Conservation (phyloP, 2,329 filamentous ascomycete genomes). For the Blastomyces emzantsi region DNA sequence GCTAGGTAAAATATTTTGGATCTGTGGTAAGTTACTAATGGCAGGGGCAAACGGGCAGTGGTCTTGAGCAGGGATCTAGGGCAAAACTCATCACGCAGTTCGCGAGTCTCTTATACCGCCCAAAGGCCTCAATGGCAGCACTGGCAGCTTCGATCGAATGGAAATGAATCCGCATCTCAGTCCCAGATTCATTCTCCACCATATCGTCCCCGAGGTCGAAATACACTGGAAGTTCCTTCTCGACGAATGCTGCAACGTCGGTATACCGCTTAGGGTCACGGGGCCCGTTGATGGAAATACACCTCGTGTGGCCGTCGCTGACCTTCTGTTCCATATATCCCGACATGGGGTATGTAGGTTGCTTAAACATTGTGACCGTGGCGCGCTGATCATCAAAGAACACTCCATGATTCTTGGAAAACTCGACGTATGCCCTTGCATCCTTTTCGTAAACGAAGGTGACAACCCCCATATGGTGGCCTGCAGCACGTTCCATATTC, state of each 20-base stretch:
- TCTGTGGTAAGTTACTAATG: neutral
- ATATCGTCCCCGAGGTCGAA: slow-evolving; percentile 16
- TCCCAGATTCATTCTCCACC: slow-evolving; percentile 13
- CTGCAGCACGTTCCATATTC: slow-evolving; percentile 23
- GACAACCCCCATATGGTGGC: slow-evolving; percentile 25
- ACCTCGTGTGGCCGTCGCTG: slow-evolving; percentile 22
- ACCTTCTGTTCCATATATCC: slow-evolving; percentile 19
- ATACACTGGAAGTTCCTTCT: slow-evolving; percentile 11
- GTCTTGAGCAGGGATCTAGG: slow-evolving; percentile 15
- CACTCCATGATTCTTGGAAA: slow-evolving; percentile 17
- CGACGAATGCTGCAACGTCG: slow-evolving; percentile 11
- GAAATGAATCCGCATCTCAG: slow-evolving; percentile 15
- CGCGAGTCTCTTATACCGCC: slow-evolving; percentile 4
- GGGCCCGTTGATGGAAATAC: slow-evolving; percentile 18
- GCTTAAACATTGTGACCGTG: slow-evolving; percentile 21
- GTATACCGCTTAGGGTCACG: slow-evolving; percentile 12
- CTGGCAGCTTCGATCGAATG: slow-evolving; percentile 17
- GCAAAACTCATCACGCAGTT: slow-evolving; percentile 15
- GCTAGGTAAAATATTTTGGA: neutral
- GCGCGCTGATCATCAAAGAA: slow-evolving; percentile 17
- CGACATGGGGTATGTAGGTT: slow-evolving; percentile 26
- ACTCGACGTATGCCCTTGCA: slow-evolving; percentile 19
- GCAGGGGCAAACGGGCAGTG: slow-evolving; percentile 11
- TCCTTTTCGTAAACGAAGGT: slow-evolving; percentile 23
- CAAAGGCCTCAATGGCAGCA: slow-evolving; percentile 4